Conservation (phyloP, 192 early-diverging fungal genomes). For the Dispira parvispora region DNA sequence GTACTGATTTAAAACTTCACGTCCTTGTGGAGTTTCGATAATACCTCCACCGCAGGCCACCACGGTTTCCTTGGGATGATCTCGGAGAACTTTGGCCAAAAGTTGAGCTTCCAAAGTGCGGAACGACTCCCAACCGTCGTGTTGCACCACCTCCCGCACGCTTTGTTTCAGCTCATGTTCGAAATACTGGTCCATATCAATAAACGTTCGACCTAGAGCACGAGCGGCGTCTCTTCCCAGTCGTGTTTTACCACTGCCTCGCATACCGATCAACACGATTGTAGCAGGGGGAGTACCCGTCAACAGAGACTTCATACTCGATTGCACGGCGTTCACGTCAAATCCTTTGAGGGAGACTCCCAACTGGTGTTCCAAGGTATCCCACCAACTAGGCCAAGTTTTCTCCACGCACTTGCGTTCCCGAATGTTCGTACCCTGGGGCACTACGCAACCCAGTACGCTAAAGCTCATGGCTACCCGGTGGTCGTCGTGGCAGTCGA, state of each 20-base stretch:
- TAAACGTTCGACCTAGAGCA: constrained; percentile 47
- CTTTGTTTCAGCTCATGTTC: constrained; percentile 49
- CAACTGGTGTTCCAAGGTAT: constrained; percentile 67
- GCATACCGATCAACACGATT: constrained; percentile 95
- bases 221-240: constrained; percentile 60
- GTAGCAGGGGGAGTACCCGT: constrained; percentile 24
- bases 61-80: constrained; percentile 42
- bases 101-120: constrained; percentile 57
- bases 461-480: constrained; percentile 95
- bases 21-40: constrained; percentile 61
- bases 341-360: constrained; percentile 33
- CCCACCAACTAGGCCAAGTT: constrained; percentile 99
- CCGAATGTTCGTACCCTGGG: constrained; percentile 52
- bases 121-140: constrained; percentile 74
- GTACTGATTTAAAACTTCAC: constrained; percentile 49
- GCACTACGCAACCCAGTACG: constrained; percentile 60
- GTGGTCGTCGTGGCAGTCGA: constrained; percentile 95
- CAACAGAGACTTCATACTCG: neutral
- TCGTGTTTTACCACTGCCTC: constrained; percentile 91
- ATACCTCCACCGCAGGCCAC: constrained; percentile 93
- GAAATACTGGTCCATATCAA: constrained; percentile 81
- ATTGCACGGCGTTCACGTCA: constrained; percentile 1
- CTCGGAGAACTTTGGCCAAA: constrained; percentile 39
- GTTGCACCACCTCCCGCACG: constrained; percentile 62
- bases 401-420: constrained; percentile 98